Percentiles rank a stretch among this genome's conserved stretches.
These are phyloP conservation scores for Oenanthe javanica DNA, from an alignment of 140 eudicot genomes.

Conservation along the genomic window DNA sequence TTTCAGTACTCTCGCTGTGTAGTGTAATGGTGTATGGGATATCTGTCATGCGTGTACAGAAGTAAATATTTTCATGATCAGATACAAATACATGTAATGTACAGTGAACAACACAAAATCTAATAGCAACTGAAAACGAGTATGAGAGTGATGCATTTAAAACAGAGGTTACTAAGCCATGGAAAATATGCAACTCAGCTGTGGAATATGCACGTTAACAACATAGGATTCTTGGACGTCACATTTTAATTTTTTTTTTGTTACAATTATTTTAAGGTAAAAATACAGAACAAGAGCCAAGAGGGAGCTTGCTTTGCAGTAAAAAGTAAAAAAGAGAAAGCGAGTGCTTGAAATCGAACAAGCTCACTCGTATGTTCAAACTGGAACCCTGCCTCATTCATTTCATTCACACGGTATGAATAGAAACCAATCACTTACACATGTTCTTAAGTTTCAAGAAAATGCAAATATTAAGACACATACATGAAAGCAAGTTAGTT, in stretches of 20 bases:
- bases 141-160: background rate
- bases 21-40: no score
- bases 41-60: no score
- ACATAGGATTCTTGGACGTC: background rate
- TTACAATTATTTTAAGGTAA: background rate
- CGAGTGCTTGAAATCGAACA: background rate
- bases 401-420: background rate
- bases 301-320: background rate
- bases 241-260: background rate
- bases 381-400: background rate
- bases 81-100: background rate
- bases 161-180: background rate
- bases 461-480: no score
- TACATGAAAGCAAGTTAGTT: no score
- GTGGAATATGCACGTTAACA: no score
- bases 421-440: no score
- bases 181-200: background rate
- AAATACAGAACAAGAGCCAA: background rate
- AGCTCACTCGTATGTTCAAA: background rate
- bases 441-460: no score
- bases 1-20: no score
- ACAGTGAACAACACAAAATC: background rate
- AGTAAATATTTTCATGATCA: background rate
- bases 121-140: background rate
- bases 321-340: conserved; percentile 6